These are phyloP conservation scores for Pseudocercospora fijiensis DNA, from an alignment of 2,329 filamentous ascomycete genomes.

Conservation along the genomic window DNA sequence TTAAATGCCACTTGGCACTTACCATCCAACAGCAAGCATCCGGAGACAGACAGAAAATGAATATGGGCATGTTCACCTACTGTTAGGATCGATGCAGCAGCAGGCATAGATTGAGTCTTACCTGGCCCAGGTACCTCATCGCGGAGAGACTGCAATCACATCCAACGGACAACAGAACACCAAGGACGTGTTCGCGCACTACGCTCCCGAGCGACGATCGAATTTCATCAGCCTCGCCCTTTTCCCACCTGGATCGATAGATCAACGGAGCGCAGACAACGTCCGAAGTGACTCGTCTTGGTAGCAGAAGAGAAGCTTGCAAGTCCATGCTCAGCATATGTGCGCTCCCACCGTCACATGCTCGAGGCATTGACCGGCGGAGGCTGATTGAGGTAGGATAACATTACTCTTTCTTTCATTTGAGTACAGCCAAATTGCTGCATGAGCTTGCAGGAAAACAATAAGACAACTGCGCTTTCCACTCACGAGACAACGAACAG, in stretches of 20 bases:
- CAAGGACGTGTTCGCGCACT: not conserved
- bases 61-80: not conserved
- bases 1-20: not conserved
- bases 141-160: not conserved
- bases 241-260: not conserved
- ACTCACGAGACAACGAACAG: not conserved
- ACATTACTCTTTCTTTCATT: not conserved
- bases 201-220: not conserved
- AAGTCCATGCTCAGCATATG: not conserved
- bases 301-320: not conserved
- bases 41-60: not conserved
- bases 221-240: not conserved
- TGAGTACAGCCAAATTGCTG: not conserved
- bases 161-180: not conserved
- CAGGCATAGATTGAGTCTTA: not conserved
- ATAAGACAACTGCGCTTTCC: not conserved
- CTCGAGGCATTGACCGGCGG: not conserved
- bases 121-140: not conserved
- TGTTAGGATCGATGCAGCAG: not conserved
- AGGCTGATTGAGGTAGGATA: constrained; percentile 2
- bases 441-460: not conserved
- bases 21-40: not conserved
- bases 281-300: not conserved
- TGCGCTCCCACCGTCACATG: not conserved
- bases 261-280: not conserved